Conservation (phyloP, 192 early-diverging fungal species). For the Podochytrium sp. region DNA sequence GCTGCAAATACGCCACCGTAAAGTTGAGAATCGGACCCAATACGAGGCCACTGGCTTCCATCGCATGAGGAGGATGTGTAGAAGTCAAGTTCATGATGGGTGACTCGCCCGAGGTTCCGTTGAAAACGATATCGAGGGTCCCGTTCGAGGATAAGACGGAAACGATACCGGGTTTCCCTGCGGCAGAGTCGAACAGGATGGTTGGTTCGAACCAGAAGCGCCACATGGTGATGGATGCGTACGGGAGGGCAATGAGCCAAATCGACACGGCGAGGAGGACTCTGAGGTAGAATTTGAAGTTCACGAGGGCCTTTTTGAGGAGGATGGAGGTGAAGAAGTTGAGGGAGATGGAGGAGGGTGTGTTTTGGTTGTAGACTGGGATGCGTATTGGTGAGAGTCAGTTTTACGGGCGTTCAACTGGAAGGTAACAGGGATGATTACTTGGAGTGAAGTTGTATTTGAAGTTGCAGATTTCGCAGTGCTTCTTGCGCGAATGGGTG, state of each 20-base stretch:
- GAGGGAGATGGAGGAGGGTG: slow-evolving; percentile 36
- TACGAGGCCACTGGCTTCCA: background rate
- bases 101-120: background rate
- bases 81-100: background rate
- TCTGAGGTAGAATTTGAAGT: slow-evolving; percentile 49
- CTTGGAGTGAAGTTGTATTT: slow-evolving; percentile 82
- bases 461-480: slow-evolving; percentile 92
- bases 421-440: slow-evolving; percentile 41
- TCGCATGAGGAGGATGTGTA: background rate
- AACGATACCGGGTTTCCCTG: background rate
- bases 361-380: slow-evolving; percentile 45
- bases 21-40: slow-evolving; percentile 13
- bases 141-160: background rate
- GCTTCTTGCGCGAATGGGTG: slow-evolving; percentile 75
- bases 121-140: too few species aligned
- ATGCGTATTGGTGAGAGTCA: slow-evolving; percentile 11
- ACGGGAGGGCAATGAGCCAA: slow-evolving; percentile 86
- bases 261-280: slow-evolving; percentile 66
- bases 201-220: slow-evolving; percentile 71
- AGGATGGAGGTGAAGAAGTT: slow-evolving; percentile 35
- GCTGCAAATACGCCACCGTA: slow-evolving; percentile 6
- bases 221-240: slow-evolving; percentile 81
- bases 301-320: background rate
- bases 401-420: background rate
- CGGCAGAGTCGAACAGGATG: background rate